Base-by-base conservation (phyloP, 2,329 filamentous ascomycete genomes). In the Penicillium sp. region DNA sequence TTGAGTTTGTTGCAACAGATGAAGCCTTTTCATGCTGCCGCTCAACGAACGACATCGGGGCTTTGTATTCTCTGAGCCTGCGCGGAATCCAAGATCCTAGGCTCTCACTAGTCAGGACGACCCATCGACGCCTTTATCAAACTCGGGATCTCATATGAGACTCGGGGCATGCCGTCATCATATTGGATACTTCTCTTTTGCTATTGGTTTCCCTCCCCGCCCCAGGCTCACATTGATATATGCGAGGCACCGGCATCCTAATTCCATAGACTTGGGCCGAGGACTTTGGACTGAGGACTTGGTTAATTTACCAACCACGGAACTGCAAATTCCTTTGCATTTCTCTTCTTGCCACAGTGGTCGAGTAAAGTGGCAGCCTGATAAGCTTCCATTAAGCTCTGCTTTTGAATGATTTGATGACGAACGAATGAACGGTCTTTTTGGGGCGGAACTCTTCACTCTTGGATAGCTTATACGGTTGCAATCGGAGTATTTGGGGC, bases 381-480 rank as follows among this genome's bases (percentile, higher is more conserved):
- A 33, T 15, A 26, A 26, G 19, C 7, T 19, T 22, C 6, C 8
- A 22, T 26, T n/a, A 22, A n/a, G 21, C 15, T 32, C 26, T 28
- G 12, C 32, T 37, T 13, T 22, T 44, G 28, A 45, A 58, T 47
- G 54, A 57, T 39, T 33, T 49, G n/a, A 59, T 44, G 57, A 60
- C 53, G 38, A 59, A 57, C 37, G 42, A 43, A 33, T 37, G 34
- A 39, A 41, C 51, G 34, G 45, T 48, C 24, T 55, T 19, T 33
- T 47, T 22, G 28, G 24, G 43, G 37, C 31, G 43, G 15, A 37
- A 46, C n/a, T 47, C 31, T 47, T 41, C 37, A 37, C 48, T 48
- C 32, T 45, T 43, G 28, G 35, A 40, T 40, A 28, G 19, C n/a
- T 34, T 31, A 43, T 17, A 26, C 24, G 19, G 32, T 48, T 31